A percentile compares a stretch with the other conserved stretches of the same genome.
These are phyloP conservation scores for Glycine latifolia DNA, from an alignment of 306 rosid species.

Conservation along the genomic window DNA sequence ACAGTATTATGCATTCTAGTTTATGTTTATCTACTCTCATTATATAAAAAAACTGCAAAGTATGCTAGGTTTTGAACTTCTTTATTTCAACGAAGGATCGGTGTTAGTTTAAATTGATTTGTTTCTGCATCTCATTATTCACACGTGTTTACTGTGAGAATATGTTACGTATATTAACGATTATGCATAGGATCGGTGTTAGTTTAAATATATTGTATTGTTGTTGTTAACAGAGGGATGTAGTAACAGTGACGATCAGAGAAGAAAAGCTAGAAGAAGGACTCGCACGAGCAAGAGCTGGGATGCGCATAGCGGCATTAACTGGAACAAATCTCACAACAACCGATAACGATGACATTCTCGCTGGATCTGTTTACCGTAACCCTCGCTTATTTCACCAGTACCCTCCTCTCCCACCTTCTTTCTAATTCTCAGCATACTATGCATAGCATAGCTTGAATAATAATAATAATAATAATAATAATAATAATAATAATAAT, in stretches of 20 bases:
- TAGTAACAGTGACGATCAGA: constrained; percentile 11
- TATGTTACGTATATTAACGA: background rate
- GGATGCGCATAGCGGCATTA: constrained; percentile 41
- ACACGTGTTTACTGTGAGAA: background rate
- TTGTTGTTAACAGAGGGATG: constrained; percentile 33
- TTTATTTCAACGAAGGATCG: too few relatives aligned
- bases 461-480: background rate
- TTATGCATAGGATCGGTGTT: background rate
- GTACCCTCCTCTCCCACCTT: constrained; percentile 34
- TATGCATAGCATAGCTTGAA: too few relatives aligned
- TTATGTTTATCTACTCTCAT: too few relatives aligned
- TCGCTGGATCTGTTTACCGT: constrained; percentile 47
- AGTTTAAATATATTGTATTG: too few relatives aligned
- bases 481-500: background rate
- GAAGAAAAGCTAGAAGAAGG: constrained; percentile 41
- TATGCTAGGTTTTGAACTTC: too few relatives aligned
- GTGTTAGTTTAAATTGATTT: constrained; percentile 1
- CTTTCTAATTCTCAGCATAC: too few relatives aligned
- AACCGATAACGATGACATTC: constrained; percentile 20
- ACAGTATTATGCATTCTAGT: too few relatives aligned
- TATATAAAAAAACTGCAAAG: too few relatives aligned
- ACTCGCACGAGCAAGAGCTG: constrained; percentile 51
- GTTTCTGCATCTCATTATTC: background rate
- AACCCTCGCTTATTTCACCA: constrained; percentile 53
- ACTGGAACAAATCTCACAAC: constrained; percentile 28